These are phyloP conservation scores for Picea engelmannii DNA, from an alignment of 83 land plant species.

Conservation along the genomic window DNA sequence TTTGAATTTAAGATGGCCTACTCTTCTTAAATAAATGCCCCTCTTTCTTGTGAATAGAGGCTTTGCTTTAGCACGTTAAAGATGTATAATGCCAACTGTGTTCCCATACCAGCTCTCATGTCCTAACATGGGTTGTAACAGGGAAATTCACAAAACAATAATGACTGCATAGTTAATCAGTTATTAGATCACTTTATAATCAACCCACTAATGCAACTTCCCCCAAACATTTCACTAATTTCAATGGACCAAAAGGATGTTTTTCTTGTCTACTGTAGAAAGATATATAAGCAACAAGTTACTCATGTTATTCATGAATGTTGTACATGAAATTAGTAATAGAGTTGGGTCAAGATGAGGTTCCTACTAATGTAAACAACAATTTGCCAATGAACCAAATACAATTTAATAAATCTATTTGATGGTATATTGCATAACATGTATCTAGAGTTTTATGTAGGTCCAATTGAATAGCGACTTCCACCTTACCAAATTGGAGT, in stretches of 20 bases:
- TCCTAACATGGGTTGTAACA: too few relatives aligned
- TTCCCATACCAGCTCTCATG: too few relatives aligned
- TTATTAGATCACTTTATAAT: too few relatives aligned
- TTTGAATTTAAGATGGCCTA: too few relatives aligned
- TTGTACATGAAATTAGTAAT: neutral
- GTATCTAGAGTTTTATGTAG: neutral
- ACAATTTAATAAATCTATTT: neutral
- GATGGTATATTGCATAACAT: too few relatives aligned
- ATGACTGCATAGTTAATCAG: too few relatives aligned
- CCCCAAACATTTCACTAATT: neutral
- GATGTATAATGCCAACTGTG: too few relatives aligned
- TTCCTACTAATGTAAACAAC: neutral
- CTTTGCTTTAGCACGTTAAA: too few relatives aligned
- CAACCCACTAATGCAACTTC: neutral
- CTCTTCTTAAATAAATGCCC: too few relatives aligned
- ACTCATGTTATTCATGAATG: neutral
- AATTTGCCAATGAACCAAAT: neutral
- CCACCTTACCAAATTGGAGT: slow-evolving; percentile 55
- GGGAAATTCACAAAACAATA: too few relatives aligned
- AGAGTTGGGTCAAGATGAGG: neutral
- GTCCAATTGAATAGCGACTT: neutral
- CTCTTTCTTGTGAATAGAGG: too few relatives aligned
- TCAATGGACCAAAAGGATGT: neutral
- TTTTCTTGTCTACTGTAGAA: neutral
- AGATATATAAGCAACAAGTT: neutral